Conservation (phyloP, 2,329 filamentous ascomycete species). For the Calonectria pauciramosa region DNA sequence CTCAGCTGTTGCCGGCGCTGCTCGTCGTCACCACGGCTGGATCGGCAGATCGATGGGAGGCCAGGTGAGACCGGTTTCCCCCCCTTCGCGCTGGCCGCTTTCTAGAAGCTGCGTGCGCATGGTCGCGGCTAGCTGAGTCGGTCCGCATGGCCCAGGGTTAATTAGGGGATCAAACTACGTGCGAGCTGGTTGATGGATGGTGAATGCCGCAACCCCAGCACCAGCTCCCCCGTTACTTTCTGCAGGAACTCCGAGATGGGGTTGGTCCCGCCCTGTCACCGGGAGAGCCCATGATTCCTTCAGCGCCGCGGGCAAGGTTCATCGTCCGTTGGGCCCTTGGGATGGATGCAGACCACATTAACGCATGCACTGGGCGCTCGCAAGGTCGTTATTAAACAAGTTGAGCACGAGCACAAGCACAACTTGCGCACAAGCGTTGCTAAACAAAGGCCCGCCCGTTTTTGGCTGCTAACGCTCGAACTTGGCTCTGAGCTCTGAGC, state of each 20-base stretch:
- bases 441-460: constrained; percentile 2
- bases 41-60: background rate
- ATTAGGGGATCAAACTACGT: constrained; percentile 4
- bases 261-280: constrained; percentile 19
- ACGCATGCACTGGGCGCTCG: constrained; percentile 10
- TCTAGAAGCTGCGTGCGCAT: background rate
- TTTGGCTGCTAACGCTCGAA: constrained; percentile 6
- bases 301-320: constrained; percentile 1
- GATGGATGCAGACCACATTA: background rate
- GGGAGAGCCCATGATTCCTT: constrained; percentile 9
- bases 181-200: background rate
- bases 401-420: background rate
- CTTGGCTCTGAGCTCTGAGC: background rate
- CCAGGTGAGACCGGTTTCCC: background rate
- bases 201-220: background rate
- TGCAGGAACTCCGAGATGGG: constrained; percentile 18
- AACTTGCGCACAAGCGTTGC: background rate
- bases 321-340: background rate
- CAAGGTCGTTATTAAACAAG: background rate
- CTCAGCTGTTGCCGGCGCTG: background rate
- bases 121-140: background rate
- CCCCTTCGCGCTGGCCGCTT: background rate
- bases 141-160: constrained; percentile 5
- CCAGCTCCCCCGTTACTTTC: constrained; percentile 6
- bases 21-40: background rate